Percentiles rank a stretch among this genome's conserved stretches.
phyloP scores from a whole-genome alignment of 768 basidiomycete genomes.

The Leccinum arenicola region DNA sequence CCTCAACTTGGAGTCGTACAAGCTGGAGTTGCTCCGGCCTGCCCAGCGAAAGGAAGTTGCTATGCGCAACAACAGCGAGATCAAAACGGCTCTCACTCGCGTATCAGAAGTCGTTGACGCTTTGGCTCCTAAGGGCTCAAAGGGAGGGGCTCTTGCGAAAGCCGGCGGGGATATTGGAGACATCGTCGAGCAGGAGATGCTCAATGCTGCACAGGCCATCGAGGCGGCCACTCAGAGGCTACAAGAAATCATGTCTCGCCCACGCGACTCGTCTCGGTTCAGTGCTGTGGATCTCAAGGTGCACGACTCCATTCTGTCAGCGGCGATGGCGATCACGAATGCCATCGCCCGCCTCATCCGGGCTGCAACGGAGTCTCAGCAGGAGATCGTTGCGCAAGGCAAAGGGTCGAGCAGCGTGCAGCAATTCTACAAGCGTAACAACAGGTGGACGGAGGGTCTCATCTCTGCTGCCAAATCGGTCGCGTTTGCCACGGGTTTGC shows the following conservation, averaged over 20 bases:
- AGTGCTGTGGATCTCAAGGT: constrained; percentile 93
- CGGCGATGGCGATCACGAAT: constrained; percentile 92
- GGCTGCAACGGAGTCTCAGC: constrained; percentile 96
- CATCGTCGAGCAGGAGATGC: constrained; percentile 96
- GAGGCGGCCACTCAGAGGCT: constrained; percentile 88
- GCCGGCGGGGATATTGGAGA: constrained; percentile 94
- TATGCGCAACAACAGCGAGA: constrained; percentile 85
- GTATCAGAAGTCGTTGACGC: constrained; percentile 86
- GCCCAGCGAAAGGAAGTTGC: constrained; percentile 80
- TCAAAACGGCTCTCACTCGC: constrained; percentile 76
- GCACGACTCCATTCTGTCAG: constrained; percentile 93
- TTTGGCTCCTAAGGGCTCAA: constrained; percentile 80
- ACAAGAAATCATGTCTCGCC: constrained; percentile 88
- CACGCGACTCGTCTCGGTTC: constrained; percentile 82
- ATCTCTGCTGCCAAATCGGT: constrained; percentile 98
- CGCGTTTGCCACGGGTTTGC: constrained; percentile 90
- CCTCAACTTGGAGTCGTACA: constrained; percentile 94
- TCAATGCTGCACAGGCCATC: constrained; percentile 87
- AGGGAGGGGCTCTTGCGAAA: constrained; percentile 62
- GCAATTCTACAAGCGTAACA: constrained; percentile 99
- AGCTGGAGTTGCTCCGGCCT: constrained; percentile 76
- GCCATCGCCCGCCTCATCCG: constrained; percentile 94
- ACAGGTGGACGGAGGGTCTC: constrained; percentile 98
- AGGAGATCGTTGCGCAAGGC: constrained; percentile 96
- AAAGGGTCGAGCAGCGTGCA: constrained; percentile 88